These are phyloP conservation scores for Thuidium tamariscinum DNA, from an alignment of 225 moss, liverwort and hornwort genomes.

Conservation along the genomic window DNA sequence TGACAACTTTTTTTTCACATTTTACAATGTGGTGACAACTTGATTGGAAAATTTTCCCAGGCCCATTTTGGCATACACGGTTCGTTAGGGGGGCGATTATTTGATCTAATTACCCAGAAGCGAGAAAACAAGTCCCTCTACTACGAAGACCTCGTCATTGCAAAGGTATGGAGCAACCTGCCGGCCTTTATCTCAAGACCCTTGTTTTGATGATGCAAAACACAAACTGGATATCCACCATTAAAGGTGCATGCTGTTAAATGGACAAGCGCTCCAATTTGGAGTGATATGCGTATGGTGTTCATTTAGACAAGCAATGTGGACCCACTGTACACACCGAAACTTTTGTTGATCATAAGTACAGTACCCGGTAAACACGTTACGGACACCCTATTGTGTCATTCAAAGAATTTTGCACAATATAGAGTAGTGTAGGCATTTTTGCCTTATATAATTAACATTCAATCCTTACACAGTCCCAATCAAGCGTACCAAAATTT, in stretches of 20 bases:
- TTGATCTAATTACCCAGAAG: constrained; percentile 67
- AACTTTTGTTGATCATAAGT: neutral
- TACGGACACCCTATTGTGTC: neutral
- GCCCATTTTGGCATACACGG: constrained; percentile 87
- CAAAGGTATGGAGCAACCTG: constrained; percentile 50
- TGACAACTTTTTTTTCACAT: neutral
- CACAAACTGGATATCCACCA: neutral
- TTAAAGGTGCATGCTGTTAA: neutral
- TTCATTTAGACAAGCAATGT: neutral
- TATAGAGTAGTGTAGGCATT: neutral
- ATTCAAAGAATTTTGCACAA: neutral
- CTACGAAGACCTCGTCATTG: constrained; percentile 85
- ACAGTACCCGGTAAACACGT: neutral
- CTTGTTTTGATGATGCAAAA: neutral
- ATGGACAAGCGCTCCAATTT: neutral
- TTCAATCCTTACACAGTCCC: neutral
- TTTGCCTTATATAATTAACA: neutral
- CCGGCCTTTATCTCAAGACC: neutral
- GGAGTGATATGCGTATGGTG: neutral
- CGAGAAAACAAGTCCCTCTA: constrained; percentile 66
- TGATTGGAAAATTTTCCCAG: constrained; percentile 7
- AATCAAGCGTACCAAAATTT: neutral
- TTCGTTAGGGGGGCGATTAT: constrained; percentile 79
- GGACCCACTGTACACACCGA: neutral
- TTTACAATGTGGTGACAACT: neutral